Base-by-base conservation (phyloP, 1,139 yeast genomes). In the Diutina ranongensis region DNA sequence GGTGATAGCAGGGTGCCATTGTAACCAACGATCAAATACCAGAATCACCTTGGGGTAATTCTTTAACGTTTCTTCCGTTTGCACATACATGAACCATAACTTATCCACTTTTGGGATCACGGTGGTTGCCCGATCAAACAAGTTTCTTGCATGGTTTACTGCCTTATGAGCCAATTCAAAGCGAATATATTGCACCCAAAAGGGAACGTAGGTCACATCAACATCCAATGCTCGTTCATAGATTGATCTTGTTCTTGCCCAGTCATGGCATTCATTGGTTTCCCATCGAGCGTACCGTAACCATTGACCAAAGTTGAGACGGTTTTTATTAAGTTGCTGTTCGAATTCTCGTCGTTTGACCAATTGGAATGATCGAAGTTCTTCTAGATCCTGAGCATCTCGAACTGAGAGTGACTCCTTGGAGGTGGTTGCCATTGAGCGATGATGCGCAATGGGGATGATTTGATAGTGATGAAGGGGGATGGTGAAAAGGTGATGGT, bases 241-340 rank as follows among this genome's bases (percentile, higher is more conserved):
- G 12, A 92, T 71, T 0, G 96, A 86, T 48, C 97, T 66, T 0
- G 95, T 95, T 31, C 84, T 62, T 9, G 71, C 68, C 54, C 76
- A 71, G 57, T 92, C 96, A 49, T 78, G 81, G 55, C 68, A 69
- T 47, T 86, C 89, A 4, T 83, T 84, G 13, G 80, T 61, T 59
- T 92, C 98, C 78, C 92, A 87, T 50, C 74, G 77, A 1, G 97
- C 97, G 60, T 92, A 92, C 46, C 97, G 69, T 59, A 87, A 71
- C 97, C 97, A 92, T 58, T 89, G 95, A 2, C 88, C 83, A 55
- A 75, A 72, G 55, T 88, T 88, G 35, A 83, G 72, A 49, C 95
- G 67, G 57, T 92, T 89, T 54, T 92, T 73, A 53, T 94, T 78
- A 46, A 92, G 63, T 20, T 89, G 95, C 55, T 82, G 83, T 61